phyloP scores from a whole-genome alignment of 2,329 filamentous ascomycete species.

The Colletotrichum liaoningense region DNA sequence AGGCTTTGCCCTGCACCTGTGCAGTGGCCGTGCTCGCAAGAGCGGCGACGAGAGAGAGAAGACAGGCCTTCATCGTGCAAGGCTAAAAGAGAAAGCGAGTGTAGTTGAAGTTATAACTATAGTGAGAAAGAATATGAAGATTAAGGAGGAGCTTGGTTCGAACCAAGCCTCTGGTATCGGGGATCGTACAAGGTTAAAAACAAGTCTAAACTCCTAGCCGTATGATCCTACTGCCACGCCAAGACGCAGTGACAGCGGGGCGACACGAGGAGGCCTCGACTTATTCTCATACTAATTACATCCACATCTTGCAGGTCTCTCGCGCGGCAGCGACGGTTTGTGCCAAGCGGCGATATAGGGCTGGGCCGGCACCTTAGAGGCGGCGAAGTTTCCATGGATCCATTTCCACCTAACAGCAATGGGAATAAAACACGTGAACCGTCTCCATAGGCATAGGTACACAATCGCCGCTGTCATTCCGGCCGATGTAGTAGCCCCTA shows the following conservation, averaged over 20 bases:
- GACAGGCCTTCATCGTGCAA: slow-evolving; percentile 14
- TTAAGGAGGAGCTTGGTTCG: too few species aligned
- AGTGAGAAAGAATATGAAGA: neutral
- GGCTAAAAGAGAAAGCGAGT: neutral
- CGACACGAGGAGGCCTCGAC: slow-evolving; percentile 1
- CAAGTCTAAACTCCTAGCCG: neutral
- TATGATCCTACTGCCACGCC: neutral
- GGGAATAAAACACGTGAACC: neutral
- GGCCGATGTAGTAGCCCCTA: slow-evolving; percentile 4
- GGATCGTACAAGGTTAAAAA: neutral
- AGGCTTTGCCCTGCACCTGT: slow-evolving; percentile 43
- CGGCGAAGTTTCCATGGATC: neutral
- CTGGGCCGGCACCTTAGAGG: slow-evolving; percentile 10
- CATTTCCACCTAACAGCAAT: slow-evolving; percentile 14
- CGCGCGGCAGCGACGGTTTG: neutral
- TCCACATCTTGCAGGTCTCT: neutral
- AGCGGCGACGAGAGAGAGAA: slow-evolving; percentile 37
- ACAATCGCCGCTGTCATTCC: neutral
- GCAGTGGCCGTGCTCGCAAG: slow-evolving; percentile 39
- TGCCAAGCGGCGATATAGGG: slow-evolving; percentile 6
- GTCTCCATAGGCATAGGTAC: neutral
- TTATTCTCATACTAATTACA: neutral
- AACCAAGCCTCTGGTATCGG: neutral
- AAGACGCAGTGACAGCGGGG: slow-evolving; percentile 3
- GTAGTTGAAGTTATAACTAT: neutral